These are phyloP conservation scores for Colletotrichum sp. DNA, from an alignment of 2,329 filamentous ascomycete genomes.

Conservation along the genomic window DNA sequence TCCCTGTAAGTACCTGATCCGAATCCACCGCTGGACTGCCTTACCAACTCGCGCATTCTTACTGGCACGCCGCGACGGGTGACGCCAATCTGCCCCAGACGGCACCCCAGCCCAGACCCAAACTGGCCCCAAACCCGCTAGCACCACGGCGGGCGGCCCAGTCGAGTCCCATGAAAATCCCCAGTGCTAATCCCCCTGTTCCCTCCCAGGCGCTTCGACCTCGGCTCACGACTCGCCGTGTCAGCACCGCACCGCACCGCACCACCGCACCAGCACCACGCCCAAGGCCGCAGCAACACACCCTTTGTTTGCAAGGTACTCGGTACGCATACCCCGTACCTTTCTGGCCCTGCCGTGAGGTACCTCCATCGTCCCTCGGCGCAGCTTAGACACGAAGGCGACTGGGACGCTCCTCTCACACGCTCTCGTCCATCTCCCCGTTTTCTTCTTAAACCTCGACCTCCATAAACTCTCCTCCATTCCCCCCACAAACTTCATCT, in stretches of 20 bases:
- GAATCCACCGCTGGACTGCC: background rate
- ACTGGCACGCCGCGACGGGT: constrained; percentile 11
- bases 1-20: background rate
- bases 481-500: constrained; percentile 22
- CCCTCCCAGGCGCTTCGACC: constrained; percentile 23
- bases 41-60: constrained; percentile 19
- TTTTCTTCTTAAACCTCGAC: constrained; percentile 23
- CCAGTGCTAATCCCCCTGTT: constrained; percentile 17
- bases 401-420: background rate
- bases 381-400: constrained; percentile 14
- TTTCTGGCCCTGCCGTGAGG: background rate
- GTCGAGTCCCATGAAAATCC: constrained; percentile 3
- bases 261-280: background rate
- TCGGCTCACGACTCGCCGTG: constrained; percentile 27
- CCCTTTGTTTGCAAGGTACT: background rate
- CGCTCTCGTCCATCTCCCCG: constrained; percentile 9
- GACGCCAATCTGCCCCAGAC: constrained; percentile 17
- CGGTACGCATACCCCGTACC: background rate
- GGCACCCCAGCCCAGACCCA: background rate
- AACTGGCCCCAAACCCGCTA: constrained; percentile 19
- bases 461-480: constrained; percentile 25
- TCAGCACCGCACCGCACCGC: constrained; percentile 7
- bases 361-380: constrained; percentile 23
- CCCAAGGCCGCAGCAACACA: background rate
- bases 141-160: constrained; percentile 3